phyloP scores from a whole-genome alignment of 148 eudicot genomes.

The Silene latifolia region DNA sequence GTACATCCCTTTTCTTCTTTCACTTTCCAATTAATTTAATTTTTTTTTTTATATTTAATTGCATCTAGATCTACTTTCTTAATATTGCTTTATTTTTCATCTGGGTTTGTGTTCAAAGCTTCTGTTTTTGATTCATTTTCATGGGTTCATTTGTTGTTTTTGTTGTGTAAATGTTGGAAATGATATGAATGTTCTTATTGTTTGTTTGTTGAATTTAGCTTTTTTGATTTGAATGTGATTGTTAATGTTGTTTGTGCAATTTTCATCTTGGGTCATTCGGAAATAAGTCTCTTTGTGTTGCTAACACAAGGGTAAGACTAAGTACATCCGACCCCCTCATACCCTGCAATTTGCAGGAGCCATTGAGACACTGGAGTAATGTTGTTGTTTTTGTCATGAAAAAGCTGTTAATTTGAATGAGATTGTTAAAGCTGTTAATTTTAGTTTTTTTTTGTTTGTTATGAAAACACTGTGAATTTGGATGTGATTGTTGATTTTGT shows the following conservation, averaged over 20 bases:
- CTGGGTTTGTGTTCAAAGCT: constrained; percentile 19
- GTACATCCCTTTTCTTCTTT: constrained; percentile 9
- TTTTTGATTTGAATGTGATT: constrained; percentile 13
- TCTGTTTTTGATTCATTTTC: constrained; percentile 6
- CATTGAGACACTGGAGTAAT: too few relatives aligned
- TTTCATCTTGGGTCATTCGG: too few relatives aligned
- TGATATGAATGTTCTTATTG: neutral
- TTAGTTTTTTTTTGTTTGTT: neutral
- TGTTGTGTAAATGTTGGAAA: neutral
- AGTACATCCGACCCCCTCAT: too few relatives aligned
- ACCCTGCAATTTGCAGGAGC: too few relatives aligned
- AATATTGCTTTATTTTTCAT: constrained; percentile 9
- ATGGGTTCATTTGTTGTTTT: constrained; percentile 7
- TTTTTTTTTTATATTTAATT: neutral
- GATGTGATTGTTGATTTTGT: constrained; percentile 8
- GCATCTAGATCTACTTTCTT: constrained; percentile 28
- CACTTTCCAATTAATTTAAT: neutral
- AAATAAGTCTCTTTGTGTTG: too few relatives aligned
- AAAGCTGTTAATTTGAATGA: neutral
- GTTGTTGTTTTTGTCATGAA: neutral
- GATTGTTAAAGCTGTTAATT: neutral
- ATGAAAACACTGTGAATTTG: neutral
- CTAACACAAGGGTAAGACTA: too few relatives aligned
- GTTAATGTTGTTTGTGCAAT: neutral
- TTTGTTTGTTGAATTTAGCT: neutral